Evolutionary conservation across 805 yeast genomes (phyloP).

Genomic region (Pichia membranifaciens): DNA sequence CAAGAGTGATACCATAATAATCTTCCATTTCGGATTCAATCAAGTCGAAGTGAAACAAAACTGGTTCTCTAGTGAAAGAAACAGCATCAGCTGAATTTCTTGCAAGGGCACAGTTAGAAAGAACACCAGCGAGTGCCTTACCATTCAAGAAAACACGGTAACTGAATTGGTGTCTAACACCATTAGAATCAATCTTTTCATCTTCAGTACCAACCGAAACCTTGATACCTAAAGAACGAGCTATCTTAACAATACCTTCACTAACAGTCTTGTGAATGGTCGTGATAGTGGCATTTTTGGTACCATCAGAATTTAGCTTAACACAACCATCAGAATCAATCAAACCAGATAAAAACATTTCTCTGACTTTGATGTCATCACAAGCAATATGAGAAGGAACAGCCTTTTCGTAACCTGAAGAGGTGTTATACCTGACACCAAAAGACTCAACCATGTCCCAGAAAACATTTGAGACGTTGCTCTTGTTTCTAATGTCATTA

Average conservation of each 20-base stretch:
- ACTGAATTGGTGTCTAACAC: constrained; percentile 1
- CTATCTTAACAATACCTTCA: constrained; percentile 33
- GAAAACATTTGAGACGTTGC: constrained; percentile 24
- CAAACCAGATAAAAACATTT: constrained; percentile 39
- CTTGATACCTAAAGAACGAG: constrained; percentile 40
- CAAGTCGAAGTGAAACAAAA: constrained; percentile 29
- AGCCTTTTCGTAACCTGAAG: constrained; percentile 20
- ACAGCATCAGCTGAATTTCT: constrained; percentile 17
- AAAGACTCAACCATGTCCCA: constrained; percentile 21
- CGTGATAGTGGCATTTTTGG: constrained; percentile 26
- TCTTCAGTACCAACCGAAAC: constrained; percentile 26
- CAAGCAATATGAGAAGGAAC: constrained; percentile 32
- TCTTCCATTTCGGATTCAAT: constrained; percentile 27
- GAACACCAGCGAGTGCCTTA: constrained; percentile 23
- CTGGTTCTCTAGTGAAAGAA: constrained; percentile 20
- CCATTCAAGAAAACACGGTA: constrained; percentile 23
- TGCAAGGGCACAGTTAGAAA: constrained; percentile 24
- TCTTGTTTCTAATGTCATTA: constrained; percentile 2
- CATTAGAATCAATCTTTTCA: background rate
- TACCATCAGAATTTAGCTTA: constrained; percentile 3
- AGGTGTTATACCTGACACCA: constrained; percentile 11
- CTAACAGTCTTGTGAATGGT: constrained; percentile 30
- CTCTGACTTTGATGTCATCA: constrained; percentile 38
- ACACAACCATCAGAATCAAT: constrained; percentile 34
- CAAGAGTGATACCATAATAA: constrained; percentile 39